Conservation (phyloP, 2,329 filamentous ascomycete species). For the Curvularia hawaiiensis region DNA sequence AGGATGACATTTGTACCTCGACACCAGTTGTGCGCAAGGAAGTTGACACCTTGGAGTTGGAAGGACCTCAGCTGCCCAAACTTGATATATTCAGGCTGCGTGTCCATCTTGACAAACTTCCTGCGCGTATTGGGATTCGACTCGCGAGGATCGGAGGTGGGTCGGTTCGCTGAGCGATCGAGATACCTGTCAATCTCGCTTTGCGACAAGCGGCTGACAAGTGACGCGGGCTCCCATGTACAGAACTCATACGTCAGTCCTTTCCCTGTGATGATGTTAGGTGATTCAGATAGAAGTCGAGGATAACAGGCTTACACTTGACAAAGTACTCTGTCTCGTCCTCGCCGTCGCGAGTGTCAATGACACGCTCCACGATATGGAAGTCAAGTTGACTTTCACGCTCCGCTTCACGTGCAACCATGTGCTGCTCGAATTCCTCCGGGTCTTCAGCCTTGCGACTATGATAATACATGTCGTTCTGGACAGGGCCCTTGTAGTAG, state of each 20-base stretch:
- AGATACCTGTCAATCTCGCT: constrained; percentile 90
- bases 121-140: constrained; percentile 73
- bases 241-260: constrained; percentile 90
- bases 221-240: constrained; percentile 84
- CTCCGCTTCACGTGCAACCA: constrained; percentile 90
- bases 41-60: constrained; percentile 92
- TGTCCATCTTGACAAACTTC: constrained; percentile 63
- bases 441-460: constrained; percentile 63
- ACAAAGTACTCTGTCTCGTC: constrained; percentile 87
- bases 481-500: constrained; percentile 84
- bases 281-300: constrained; percentile 18
- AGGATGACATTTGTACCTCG: constrained; percentile 94
- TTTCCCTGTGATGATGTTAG: constrained; percentile 61
- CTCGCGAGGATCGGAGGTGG: constrained; percentile 79
- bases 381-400: constrained; percentile 88
- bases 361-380: constrained; percentile 90
- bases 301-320: constrained; percentile 68
- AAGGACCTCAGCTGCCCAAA: constrained; percentile 88
- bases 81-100: constrained; percentile 84
- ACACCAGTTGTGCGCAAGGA: constrained; percentile 95
- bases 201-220: constrained; percentile 80
- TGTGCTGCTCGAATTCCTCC: constrained; percentile 91
- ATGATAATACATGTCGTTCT: constrained; percentile 74
- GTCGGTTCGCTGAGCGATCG: constrained; percentile 79
- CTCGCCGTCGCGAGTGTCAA: constrained; percentile 79